Percentiles rank a stretch among this genome's conserved stretches.
phyloP scores from a whole-genome alignment of 1,284 basidiomycete genomes.

The Takashimella tepidaria region DNA sequence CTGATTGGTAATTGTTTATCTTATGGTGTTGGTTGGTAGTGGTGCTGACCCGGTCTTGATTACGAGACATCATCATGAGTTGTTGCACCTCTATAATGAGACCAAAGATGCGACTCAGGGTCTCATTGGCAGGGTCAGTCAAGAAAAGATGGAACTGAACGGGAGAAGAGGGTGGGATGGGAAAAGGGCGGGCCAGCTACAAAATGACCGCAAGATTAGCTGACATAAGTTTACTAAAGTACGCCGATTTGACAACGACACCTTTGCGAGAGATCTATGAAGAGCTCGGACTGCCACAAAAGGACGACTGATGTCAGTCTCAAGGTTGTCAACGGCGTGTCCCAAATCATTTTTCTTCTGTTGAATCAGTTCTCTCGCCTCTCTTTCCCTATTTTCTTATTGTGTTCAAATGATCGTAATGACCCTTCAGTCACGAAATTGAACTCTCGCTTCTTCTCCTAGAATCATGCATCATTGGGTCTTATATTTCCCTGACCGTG shows the following conservation, averaged over 20 bases:
- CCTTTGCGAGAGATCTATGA: constrained; percentile 40
- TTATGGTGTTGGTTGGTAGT: no score
- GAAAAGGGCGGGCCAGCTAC: no score
- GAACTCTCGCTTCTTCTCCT: no score
- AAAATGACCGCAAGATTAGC: no score
- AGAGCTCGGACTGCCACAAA: constrained; percentile 36
- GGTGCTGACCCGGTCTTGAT: constrained; percentile 32
- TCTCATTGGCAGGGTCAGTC: constrained; percentile 39
- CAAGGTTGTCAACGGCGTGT: background rate
- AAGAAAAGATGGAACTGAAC: background rate
- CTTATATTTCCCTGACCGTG: no score
- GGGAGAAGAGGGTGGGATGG: no score
- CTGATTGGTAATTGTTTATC: background rate
- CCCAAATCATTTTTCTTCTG: background rate
- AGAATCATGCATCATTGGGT: no score
- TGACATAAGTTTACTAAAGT: constrained; percentile 26
- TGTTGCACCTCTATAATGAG: constrained; percentile 47
- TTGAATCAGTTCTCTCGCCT: background rate
- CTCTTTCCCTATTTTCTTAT: no score
- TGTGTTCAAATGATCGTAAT: no score
- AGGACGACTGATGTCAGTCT: constrained; percentile 16
- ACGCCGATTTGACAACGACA: constrained; percentile 31
- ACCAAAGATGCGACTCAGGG: constrained; percentile 46
- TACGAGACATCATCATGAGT: constrained; percentile 37
- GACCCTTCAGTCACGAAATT: no score